Evolutionary conservation across 2,329 filamentous ascomycete species (phyloP).

Genomic region (Tolypocladium ophioglossoides): DNA sequence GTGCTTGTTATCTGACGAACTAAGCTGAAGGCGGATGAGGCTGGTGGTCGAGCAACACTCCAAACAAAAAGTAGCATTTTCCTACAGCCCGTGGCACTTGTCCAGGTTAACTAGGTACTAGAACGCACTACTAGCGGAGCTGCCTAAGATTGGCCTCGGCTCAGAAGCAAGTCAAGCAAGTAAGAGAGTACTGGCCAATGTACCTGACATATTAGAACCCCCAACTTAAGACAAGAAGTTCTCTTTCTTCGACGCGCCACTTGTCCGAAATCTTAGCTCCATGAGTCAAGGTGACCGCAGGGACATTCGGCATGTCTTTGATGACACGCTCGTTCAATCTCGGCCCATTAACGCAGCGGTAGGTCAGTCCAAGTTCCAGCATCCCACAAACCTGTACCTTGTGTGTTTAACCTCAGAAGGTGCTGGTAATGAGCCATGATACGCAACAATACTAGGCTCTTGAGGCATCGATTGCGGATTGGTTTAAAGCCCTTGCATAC

Average conservation of each 20-base stretch:
- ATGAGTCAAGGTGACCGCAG: slow-evolving; percentile 44
- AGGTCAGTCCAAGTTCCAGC: slow-evolving; percentile 1
- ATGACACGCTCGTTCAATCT: slow-evolving; percentile 42
- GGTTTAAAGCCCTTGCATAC: slow-evolving; percentile 65
- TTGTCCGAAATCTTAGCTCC: slow-evolving; percentile 56
- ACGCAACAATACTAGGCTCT: slow-evolving; percentile 36
- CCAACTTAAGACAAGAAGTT: slow-evolving; percentile 39
- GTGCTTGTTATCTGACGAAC: not conserved
- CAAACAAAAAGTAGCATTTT: no score
- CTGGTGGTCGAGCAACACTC: not conserved
- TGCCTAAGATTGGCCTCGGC: no score
- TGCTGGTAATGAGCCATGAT: slow-evolving; percentile 64
- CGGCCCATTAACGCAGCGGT: slow-evolving; percentile 25
- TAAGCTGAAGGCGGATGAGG: not conserved
- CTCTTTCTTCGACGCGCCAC: slow-evolving; percentile 55
- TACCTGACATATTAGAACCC: no score
- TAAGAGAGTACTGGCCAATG: no score
- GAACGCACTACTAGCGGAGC: no score
- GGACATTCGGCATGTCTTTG: slow-evolving; percentile 55
- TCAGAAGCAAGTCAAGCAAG: no score
- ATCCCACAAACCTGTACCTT: no score
- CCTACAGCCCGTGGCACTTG: no score
- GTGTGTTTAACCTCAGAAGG: slow-evolving; percentile 23
- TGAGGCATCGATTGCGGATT: slow-evolving; percentile 47
- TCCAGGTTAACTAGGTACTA: no score